Conservation (phyloP, 2,329 filamentous ascomycete species). For the Paecilomyces dactylethromorphus region DNA sequence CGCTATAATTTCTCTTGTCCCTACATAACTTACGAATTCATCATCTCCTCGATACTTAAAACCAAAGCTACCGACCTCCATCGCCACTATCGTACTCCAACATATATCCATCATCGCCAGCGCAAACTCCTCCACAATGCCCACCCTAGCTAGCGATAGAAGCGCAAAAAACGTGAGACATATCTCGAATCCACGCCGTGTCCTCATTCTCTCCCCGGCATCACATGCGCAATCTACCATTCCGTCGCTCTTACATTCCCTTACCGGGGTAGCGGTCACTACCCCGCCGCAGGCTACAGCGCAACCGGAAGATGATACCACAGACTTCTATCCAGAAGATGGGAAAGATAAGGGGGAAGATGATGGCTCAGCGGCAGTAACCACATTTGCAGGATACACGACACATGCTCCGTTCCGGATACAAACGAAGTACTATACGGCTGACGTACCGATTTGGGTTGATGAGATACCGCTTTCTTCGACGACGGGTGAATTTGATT, state of each 20-base stretch:
- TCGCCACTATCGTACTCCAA: not conserved
- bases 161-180: conserved; percentile 7
- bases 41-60: not conserved
- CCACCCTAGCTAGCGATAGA: conserved; percentile 6
- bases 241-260: conserved; percentile 27
- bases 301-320: not conserved
- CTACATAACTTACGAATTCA: too few species aligned
- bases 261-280: conserved; percentile 26
- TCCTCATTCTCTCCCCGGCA: conserved; percentile 34
- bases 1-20: not conserved
- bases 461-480: conserved; percentile 33
- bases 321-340: not conserved
- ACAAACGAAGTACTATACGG: conserved; percentile 37
- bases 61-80: not conserved
- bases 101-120: not conserved
- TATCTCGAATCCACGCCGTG: conserved; percentile 34
- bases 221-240: conserved; percentile 28
- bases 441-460: conserved; percentile 41
- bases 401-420: conserved; percentile 36
- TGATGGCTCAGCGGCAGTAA: conserved; percentile 9
- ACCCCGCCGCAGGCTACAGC: conserved; percentile 13
- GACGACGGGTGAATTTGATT: not conserved
- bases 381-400: conserved; percentile 40
- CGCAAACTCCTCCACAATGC: not conserved
- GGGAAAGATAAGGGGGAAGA: not conserved